Conservation (phyloP, 139 green algal species). For the Micromonas commoda region DNA sequence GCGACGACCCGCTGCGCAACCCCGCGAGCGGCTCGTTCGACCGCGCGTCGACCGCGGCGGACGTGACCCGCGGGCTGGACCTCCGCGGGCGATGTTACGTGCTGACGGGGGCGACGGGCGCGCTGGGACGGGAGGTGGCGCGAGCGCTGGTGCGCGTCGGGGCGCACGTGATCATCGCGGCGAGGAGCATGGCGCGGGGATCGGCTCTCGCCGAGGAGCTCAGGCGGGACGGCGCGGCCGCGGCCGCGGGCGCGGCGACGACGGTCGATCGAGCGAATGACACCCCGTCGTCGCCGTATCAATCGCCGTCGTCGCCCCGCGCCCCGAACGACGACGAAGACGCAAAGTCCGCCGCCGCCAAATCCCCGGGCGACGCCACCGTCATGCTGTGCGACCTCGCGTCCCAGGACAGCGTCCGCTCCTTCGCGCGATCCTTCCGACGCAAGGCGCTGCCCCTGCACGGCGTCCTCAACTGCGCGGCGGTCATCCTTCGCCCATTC, state of each 20-base stretch:
- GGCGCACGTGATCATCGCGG: background rate
- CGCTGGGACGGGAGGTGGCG: background rate
- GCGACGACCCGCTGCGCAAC: too few species aligned
- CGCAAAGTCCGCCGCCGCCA: background rate
- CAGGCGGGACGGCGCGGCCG: background rate
- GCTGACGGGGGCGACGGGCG: background rate
- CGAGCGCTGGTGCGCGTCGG: background rate
- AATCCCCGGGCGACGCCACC: background rate
- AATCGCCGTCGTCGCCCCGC: background rate
- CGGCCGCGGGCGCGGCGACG: background rate
- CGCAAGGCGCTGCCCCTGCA: background rate
- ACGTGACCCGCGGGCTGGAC: background rate
- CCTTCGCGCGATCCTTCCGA: background rate
- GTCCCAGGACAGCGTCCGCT: background rate
- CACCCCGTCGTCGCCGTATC: too few species aligned
- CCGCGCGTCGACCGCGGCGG: background rate
- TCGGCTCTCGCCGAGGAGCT: background rate
- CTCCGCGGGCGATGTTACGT: background rate
- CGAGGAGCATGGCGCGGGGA: background rate
- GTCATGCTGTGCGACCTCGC: background rate
- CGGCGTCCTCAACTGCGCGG: conserved; percentile 24
- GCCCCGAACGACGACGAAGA: background rate
- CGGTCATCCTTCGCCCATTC: conserved; percentile 30
- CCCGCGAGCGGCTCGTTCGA: background rate
- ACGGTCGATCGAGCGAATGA: background rate